Evolutionary conservation across 306 rosid species (phyloP), one percentile per base, ranked within the genome.

Genomic region (Prunus salicina): DNA sequence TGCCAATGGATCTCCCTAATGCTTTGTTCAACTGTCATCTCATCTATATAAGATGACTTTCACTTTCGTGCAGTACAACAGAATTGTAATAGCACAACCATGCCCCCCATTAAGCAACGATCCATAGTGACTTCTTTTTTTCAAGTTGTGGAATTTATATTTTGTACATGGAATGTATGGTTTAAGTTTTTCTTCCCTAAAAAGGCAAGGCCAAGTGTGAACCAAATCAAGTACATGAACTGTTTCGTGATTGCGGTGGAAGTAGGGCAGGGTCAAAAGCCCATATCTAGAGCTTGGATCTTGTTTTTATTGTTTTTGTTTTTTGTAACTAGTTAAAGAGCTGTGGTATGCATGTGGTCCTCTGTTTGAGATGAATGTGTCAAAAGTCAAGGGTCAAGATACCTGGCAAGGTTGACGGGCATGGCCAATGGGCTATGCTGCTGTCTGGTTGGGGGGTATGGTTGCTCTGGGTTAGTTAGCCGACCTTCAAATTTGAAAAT

Each of bases 361-460:
- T 62, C 15, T 22, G 12, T 58, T 10, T 60, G 46, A 61, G 69
- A 9, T 55, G n/a, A 71, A 51, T 28, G 12, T 56, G 45, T 30
- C 49, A 64, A 19, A 38, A 16, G 82, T 78, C 82, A 78, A 77
- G 72, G 64, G 69, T 76, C 73, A 70, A 64, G 53, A 69, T 55
- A 64, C 50, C 41, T 73, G 78, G 64, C 69, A 56, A 28, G 30
- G 56, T 24, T 67, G 67, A 76, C 49, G 63, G 53, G 10, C 65
- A 25, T 47, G 24, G 58, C 57, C 13, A 24, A 11, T 22, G 56
- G 69, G 61, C 34, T 45, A 1, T 20, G 28, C 11, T 20, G 56
- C 27, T 6, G 72, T 38, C 43, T 38, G 43, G 43, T 38, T 38
- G 41, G 41, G 41, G 8, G 8, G 41, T 34, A 34, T 34, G 8